Conservation (phyloP, 176 grass and related monocot species). For the Stipa capillata region DNA sequence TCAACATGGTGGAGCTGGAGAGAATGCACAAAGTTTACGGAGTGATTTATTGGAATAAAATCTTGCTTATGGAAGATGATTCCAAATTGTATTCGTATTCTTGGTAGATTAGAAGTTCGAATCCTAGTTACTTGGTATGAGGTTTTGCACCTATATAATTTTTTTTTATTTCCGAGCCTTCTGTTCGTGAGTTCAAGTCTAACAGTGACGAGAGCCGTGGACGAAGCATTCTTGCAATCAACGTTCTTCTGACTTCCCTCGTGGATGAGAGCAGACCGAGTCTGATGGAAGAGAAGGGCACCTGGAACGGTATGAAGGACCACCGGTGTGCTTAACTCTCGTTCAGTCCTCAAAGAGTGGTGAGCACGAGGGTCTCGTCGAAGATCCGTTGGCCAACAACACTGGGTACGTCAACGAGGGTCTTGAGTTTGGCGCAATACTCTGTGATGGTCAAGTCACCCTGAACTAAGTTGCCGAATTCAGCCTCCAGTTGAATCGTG, state of each 20-base stretch:
- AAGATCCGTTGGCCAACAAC: background rate
- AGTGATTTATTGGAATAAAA: too few relatives aligned
- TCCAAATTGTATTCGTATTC: too few relatives aligned
- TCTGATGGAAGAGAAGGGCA: background rate
- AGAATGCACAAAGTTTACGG: too few relatives aligned
- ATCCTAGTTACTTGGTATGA: too few relatives aligned
- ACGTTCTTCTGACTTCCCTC: background rate
- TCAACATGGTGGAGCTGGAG: too few relatives aligned
- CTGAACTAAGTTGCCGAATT: background rate
- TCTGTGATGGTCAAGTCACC: background rate
- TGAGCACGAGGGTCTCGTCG: background rate
- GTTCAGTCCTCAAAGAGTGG: background rate
- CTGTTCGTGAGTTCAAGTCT: too few relatives aligned
- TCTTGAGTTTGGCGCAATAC: background rate
- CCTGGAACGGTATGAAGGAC: background rate
- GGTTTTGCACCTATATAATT: too few relatives aligned
- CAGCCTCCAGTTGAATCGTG: background rate
- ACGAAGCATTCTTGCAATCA: background rate
- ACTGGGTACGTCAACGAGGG: background rate
- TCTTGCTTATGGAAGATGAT: too few relatives aligned
- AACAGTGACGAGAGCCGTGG: background rate
- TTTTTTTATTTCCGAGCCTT: too few relatives aligned
- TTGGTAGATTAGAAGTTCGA: too few relatives aligned
- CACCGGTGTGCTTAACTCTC: background rate
- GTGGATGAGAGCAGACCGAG: background rate